Evolutionary conservation across 192 early-diverging fungal species (phyloP).

Genomic region (Neocallimastix lanati): DNA sequence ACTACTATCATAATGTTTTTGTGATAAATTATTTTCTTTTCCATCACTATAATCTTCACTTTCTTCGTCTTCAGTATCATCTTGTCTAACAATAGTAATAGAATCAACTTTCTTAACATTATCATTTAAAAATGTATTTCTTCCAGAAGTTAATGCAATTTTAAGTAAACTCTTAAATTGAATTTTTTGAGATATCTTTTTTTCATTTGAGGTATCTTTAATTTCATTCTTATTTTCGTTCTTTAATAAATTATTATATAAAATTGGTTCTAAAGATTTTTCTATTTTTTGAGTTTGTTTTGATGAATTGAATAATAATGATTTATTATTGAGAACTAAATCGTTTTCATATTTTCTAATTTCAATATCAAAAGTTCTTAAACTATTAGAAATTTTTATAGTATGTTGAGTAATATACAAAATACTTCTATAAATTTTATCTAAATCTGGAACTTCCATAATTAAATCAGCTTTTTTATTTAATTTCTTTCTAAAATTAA

Average conservation of each 20-base stretch:
- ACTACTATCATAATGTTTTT: neutral
- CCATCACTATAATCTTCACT: neutral
- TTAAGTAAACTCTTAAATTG: neutral
- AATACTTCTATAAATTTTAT: neutral
- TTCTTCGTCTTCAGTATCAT: neutral
- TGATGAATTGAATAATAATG: neutral
- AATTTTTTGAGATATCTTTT: neutral
- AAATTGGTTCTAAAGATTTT: neutral
- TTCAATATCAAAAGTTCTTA: neutral
- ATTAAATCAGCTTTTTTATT: neutral
- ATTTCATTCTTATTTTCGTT: neutral
- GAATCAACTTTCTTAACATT: neutral
- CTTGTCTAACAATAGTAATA: neutral
- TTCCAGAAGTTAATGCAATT: neutral
- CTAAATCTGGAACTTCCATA: neutral
- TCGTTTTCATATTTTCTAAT: neutral
- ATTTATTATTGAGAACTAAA: neutral
- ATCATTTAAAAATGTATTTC: neutral
- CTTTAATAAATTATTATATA: neutral
- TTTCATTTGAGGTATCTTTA: neutral
- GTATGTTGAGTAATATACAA: neutral
- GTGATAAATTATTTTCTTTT: neutral
- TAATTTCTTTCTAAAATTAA: neutral
- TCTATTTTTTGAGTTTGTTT: neutral
- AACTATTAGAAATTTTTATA: neutral